Conservation (phyloP, 148 eudicot species). For the Spergularia bocconei region DNA sequence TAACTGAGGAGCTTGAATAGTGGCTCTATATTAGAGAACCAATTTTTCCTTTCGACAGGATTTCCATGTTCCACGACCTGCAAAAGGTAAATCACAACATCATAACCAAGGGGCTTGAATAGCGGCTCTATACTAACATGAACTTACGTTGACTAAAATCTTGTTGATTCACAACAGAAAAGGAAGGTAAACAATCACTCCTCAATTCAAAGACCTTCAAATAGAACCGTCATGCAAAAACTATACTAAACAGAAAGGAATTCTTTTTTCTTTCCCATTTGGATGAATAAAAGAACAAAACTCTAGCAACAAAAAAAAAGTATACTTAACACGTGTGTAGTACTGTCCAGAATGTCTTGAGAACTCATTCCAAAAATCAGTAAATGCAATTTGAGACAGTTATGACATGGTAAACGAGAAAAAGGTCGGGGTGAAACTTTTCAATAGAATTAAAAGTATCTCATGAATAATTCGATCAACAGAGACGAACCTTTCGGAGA, state of each 20-base stretch:
- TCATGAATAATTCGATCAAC: background rate
- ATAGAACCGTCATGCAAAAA: background rate
- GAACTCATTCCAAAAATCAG: too few species aligned
- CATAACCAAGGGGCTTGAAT: constrained; percentile 39
- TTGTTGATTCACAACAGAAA: background rate
- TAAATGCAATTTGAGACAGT: too few species aligned
- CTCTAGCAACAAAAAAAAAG: too few species aligned
- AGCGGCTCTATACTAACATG: constrained; percentile 74
- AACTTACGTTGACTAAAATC: background rate
- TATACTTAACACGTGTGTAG: too few species aligned
- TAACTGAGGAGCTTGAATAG: constrained; percentile 93
- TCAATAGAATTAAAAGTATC: background rate
- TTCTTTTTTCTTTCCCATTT: too few species aligned
- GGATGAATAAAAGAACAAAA: too few species aligned
- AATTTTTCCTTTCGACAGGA: constrained; percentile 71
- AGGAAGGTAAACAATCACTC: background rate
- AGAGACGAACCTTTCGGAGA: constrained; percentile 66
- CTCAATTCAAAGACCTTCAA: background rate
- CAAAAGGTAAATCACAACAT: constrained; percentile 12
- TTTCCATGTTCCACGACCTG: constrained; percentile 87
- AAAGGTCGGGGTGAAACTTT: too few species aligned
- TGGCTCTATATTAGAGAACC: constrained; percentile 98
- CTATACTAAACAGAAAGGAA: background rate
- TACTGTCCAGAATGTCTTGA: too few species aligned
- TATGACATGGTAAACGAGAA: background rate